phyloP scores from a whole-genome alignment of 169 alveolate genomes.

The Plasmodium yoelii region DNA sequence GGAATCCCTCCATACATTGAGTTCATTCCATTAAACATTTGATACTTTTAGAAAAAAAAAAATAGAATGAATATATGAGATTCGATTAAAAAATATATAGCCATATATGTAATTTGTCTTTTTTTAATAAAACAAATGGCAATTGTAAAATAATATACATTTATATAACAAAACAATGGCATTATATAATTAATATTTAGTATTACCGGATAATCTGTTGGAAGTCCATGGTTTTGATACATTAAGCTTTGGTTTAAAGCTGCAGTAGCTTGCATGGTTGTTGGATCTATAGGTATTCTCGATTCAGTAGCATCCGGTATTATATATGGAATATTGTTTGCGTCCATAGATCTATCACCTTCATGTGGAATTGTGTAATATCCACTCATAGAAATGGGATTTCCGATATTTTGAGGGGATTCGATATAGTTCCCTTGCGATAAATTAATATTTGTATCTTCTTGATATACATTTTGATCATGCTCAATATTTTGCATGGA shows the following conservation, averaged over 20 bases:
- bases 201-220: constrained; percentile 74
- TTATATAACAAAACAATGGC: no score
- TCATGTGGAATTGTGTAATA: constrained; percentile 65
- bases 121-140: no score
- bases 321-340: constrained; percentile 62
- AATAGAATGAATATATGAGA: constrained; percentile 6
- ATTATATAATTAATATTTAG: background rate
- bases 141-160: no score
- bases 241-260: constrained; percentile 72
- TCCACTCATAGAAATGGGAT: constrained; percentile 37
- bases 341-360: constrained; percentile 31
- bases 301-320: constrained; percentile 54
- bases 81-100: no score
- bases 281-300: constrained; percentile 49
- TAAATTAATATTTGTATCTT: constrained; percentile 33
- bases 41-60: constrained; percentile 31
- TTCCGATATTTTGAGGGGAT: constrained; percentile 23
- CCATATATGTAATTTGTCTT: no score
- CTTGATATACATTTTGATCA: constrained; percentile 25
- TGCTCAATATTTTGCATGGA: constrained; percentile 16
- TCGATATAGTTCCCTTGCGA: constrained; percentile 52
- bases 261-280: constrained; percentile 77
- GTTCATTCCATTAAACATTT: constrained; percentile 71
- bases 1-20: constrained; percentile 72
- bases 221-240: constrained; percentile 60